phyloP scores from a whole-genome alignment of 116 monocot genomes.

The Trichopus zeylanicus region DNA sequence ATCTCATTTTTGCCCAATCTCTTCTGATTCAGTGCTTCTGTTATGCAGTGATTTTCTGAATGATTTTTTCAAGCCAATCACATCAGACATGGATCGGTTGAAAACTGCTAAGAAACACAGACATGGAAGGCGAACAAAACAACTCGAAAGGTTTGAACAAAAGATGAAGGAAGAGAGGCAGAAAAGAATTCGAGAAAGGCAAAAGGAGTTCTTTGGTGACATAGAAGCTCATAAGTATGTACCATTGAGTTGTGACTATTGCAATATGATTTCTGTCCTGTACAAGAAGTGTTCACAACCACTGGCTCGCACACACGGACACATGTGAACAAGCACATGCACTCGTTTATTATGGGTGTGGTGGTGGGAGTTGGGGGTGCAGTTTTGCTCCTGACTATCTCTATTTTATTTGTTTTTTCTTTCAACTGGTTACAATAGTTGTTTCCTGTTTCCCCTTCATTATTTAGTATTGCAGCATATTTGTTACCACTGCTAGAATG shows the following conservation, averaged over 20 bases:
- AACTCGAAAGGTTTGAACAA: constrained; percentile 89
- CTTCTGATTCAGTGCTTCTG: constrained; percentile 4
- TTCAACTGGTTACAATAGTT: background rate
- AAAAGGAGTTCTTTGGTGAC: constrained; percentile 98
- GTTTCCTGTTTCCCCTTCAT: background rate
- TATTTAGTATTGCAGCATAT: background rate
- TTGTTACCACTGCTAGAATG: background rate
- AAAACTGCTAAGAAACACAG: constrained; percentile 86
- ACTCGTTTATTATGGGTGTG: too few relatives aligned
- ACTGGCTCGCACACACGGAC: too few relatives aligned
- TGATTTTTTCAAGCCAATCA: constrained; percentile 90
- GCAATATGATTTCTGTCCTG: background rate
- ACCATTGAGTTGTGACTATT: background rate
- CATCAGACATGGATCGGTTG: constrained; percentile 68
- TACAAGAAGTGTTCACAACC: too few relatives aligned
- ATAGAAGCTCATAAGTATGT: constrained; percentile 78
- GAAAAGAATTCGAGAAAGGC: constrained; percentile 84
- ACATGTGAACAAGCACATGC: too few relatives aligned
- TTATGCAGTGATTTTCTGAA: constrained; percentile 74
- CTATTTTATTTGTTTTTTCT: background rate
- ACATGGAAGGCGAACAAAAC: constrained; percentile 87
- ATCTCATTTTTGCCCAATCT: background rate
- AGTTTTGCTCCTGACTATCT: background rate
- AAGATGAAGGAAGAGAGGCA: constrained; percentile 99
- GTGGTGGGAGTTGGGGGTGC: too few relatives aligned